These are phyloP conservation scores for Crinitomyces ghanaensis DNA, from an alignment of 805 yeast species.

Conservation along the genomic window DNA sequence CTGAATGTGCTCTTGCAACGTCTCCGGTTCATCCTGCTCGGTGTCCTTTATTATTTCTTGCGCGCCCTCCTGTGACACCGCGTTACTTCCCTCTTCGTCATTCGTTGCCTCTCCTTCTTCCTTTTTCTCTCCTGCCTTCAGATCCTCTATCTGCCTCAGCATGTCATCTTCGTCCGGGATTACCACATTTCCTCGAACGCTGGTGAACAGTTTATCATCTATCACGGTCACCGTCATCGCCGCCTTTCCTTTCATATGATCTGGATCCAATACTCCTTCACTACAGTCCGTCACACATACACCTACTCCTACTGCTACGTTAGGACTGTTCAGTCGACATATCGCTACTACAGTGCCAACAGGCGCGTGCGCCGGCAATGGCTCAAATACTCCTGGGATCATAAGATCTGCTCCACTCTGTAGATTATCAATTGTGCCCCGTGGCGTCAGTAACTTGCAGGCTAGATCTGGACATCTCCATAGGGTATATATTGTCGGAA, in stretches of 20 bases:
- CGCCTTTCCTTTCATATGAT: conserved; percentile 67
- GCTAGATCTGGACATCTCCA: conserved; percentile 60
- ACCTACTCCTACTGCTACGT: conserved; percentile 65
- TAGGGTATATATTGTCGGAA: conserved; percentile 60
- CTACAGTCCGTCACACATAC: conserved; percentile 30
- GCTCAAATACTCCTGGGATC: conserved; percentile 37
- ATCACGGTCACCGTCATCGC: conserved; percentile 57
- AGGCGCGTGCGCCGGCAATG: conserved; percentile 39
- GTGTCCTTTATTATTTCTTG: background rate
- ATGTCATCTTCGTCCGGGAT: background rate
- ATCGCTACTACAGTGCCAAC: conserved; percentile 61
- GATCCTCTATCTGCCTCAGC: background rate
- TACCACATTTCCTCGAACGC: conserved; percentile 14
- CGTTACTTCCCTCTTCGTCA: background rate
- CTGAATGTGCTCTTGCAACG: conserved; percentile 1
- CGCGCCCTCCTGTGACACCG: background rate
- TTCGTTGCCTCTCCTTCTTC: conserved; percentile 1
- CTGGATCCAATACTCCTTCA: conserved; percentile 31
- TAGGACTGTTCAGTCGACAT: conserved; percentile 49
- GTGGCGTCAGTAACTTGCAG: conserved; percentile 62
- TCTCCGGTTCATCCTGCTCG: too few species aligned
- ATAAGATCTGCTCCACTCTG: conserved; percentile 58
- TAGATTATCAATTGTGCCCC: conserved; percentile 58
- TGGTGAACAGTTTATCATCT: conserved; percentile 54
- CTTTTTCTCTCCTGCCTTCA: background rate